A percentile compares a stretch with the other conserved stretches of the same genome.
phyloP scores from a whole-genome alignment of 441 rosid genomes.

The Euphorbia schlechtendalii region DNA sequence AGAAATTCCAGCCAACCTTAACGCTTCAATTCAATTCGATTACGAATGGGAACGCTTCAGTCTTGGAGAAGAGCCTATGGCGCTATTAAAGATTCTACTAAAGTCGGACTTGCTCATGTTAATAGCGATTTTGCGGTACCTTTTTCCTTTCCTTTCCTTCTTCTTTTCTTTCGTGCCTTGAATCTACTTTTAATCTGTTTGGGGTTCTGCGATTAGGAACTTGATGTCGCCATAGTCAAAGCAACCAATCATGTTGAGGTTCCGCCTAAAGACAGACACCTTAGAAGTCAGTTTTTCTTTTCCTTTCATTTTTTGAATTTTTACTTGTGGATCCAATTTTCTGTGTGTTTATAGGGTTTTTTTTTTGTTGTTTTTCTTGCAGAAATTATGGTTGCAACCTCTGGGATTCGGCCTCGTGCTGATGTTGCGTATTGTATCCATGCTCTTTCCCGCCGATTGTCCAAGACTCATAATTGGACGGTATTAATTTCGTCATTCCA shows the following conservation, averaged over 20 bases:
- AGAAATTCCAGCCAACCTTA: slow-evolving; percentile 21
- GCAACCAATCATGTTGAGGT: slow-evolving; percentile 96
- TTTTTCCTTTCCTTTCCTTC: background rate
- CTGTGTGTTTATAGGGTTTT: background rate
- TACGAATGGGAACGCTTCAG: slow-evolving; percentile 83
- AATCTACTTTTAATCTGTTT: background rate
- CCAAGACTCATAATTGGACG: slow-evolving; percentile 78
- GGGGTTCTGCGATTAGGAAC: slow-evolving; percentile 46
- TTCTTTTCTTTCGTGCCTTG: background rate
- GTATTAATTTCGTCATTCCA: slow-evolving; percentile 22
- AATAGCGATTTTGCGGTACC: slow-evolving; percentile 93
- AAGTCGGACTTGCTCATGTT: slow-evolving; percentile 99
- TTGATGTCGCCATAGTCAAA: slow-evolving; percentile 96
- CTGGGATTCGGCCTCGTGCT: slow-evolving; percentile 64
- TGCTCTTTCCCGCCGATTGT: slow-evolving; percentile 60
- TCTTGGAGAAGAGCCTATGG: slow-evolving; percentile 95
- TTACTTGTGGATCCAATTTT: slow-evolving; percentile 7
- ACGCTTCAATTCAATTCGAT: background rate
- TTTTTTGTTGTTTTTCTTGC: slow-evolving; percentile 18
- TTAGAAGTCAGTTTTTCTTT: slow-evolving; percentile 53
- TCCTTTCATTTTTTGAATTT: background rate
- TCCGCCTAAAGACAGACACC: slow-evolving; percentile 94
- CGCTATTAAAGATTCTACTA: slow-evolving; percentile 92
- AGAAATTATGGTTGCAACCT: slow-evolving; percentile 78
- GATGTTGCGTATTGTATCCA: slow-evolving; percentile 74